Evolutionary conservation across 225 moss, liverwort and hornwort genomes (phyloP).

Genomic region (Takakia lepidozioides): DNA sequence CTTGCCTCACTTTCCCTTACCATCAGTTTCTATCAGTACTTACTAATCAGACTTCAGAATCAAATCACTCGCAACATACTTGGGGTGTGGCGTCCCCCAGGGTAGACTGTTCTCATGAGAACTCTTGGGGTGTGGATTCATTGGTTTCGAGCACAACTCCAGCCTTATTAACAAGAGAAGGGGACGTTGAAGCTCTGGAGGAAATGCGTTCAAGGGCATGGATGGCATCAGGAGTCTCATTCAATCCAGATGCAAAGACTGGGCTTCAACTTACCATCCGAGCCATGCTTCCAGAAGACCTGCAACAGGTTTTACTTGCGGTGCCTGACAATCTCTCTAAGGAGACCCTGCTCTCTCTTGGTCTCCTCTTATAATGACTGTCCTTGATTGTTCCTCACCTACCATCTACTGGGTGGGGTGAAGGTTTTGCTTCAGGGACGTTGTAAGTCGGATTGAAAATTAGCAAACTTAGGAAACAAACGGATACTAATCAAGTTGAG

Average conservation of each 20-base stretch:
- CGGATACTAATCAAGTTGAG: no score
- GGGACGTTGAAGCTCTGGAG: background rate
- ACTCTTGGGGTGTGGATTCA: background rate
- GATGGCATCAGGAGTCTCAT: constrained; percentile 17
- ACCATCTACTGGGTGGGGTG: no score
- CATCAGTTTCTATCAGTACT: constrained; percentile 31
- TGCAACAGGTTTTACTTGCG: constrained; percentile 40
- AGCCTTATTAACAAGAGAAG: background rate
- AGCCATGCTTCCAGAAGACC: constrained; percentile 27
- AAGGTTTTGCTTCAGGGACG: no score
- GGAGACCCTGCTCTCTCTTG: constrained; percentile 24
- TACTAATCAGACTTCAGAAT: constrained; percentile 11
- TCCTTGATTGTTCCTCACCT: no score
- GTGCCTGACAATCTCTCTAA: constrained; percentile 30
- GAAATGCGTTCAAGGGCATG: constrained; percentile 15
- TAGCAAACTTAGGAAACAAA: no score
- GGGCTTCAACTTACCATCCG: constrained; percentile 28
- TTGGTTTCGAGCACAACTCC: background rate
- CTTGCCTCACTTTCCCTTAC: constrained; percentile 41
- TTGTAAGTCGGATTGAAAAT: no score
- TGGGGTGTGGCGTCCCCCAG: constrained; percentile 2
- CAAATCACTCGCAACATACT: background rate
- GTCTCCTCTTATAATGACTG: constrained; percentile 25
- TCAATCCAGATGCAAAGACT: constrained; percentile 15
- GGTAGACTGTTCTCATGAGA: constrained; percentile 7